These are phyloP conservation scores for Magnolia changhungtana DNA, from an alignment of 164 flowering plant genomes.

Conservation along the genomic window DNA sequence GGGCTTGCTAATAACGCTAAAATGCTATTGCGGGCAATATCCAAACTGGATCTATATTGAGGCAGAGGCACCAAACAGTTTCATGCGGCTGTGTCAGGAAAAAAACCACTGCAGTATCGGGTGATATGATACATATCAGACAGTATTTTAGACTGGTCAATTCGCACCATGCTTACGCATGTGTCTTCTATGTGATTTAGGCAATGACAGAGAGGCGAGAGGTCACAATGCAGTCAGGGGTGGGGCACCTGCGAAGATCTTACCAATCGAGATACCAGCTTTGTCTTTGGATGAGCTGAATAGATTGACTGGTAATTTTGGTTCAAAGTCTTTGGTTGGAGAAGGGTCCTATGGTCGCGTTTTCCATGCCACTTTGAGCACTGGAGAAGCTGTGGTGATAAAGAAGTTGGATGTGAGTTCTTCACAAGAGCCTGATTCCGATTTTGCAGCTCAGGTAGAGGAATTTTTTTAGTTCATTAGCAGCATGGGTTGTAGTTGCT, in stretches of 20 bases:
- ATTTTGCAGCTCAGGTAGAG: constrained; percentile 68
- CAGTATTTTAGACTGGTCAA: neutral
- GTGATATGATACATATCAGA: neutral
- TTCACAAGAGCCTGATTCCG: constrained; percentile 60
- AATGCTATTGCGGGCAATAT: neutral
- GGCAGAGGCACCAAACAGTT: neutral
- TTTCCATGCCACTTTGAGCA: constrained; percentile 50
- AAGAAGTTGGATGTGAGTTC: constrained; percentile 67
- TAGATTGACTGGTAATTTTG: constrained; percentile 57
- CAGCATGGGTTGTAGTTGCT: too few relatives aligned
- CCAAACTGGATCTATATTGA: neutral
- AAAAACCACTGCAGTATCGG: neutral
- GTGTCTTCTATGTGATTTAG: constrained; percentile 16
- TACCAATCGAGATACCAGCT: constrained; percentile 70
- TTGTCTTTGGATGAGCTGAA: constrained; percentile 60
- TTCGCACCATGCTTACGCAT: neutral
- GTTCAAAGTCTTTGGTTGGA: constrained; percentile 67
- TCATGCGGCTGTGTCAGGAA: neutral
- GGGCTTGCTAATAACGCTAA: neutral
- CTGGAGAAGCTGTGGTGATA: constrained; percentile 50
- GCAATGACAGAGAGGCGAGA: constrained; percentile 52
- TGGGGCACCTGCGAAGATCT: constrained; percentile 55
- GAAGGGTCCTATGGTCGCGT: constrained; percentile 90
- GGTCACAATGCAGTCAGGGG: constrained; percentile 30
- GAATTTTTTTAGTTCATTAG: neutral